Conservation (phyloP, 108 stramenopile genomes). For the Epithemia pelagica region DNA sequence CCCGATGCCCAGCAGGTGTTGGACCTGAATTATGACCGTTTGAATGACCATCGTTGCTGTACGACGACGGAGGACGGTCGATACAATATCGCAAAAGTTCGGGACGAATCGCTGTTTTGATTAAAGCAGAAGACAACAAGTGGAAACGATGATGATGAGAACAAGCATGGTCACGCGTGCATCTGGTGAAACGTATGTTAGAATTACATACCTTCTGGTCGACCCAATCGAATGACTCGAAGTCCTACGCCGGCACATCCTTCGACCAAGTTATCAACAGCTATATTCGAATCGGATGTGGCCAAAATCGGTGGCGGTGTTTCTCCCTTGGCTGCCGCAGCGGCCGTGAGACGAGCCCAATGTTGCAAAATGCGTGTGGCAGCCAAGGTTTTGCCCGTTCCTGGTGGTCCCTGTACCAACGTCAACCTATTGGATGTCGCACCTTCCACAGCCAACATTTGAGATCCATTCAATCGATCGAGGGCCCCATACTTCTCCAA, state of each 20-base stretch:
- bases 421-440: slow-evolving; percentile 83
- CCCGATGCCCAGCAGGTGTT: slow-evolving; percentile 53
- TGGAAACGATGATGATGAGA: too few species aligned
- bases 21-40: slow-evolving; percentile 15
- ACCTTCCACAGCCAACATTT: slow-evolving; percentile 83
- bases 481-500: slow-evolving; percentile 78
- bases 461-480: slow-evolving; percentile 81
- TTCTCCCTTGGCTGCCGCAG: slow-evolving; percentile 44
- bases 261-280: slow-evolving; percentile 96
- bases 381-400: slow-evolving; percentile 84
- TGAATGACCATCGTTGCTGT: slow-evolving; percentile 36
- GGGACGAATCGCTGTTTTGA: slow-evolving; percentile 77
- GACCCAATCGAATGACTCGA: slow-evolving; percentile 86
- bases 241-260: slow-evolving; percentile 88
- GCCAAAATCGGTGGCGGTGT: slow-evolving; percentile 72
- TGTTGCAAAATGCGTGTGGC: slow-evolving; percentile 86
- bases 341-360: slow-evolving; percentile 70
- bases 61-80: slow-evolving; percentile 64
- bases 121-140: too few species aligned
- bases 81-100: slow-evolving; percentile 84
- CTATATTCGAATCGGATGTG: slow-evolving; percentile 93
- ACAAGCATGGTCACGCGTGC: too few species aligned
- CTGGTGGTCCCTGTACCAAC: slow-evolving; percentile 85
- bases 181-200: too few species aligned
- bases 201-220: slow-evolving; percentile 48